These are phyloP conservation scores for Kwoniella dendrophila DNA, from an alignment of 768 basidiomycete genomes.

Conservation along the genomic window DNA sequence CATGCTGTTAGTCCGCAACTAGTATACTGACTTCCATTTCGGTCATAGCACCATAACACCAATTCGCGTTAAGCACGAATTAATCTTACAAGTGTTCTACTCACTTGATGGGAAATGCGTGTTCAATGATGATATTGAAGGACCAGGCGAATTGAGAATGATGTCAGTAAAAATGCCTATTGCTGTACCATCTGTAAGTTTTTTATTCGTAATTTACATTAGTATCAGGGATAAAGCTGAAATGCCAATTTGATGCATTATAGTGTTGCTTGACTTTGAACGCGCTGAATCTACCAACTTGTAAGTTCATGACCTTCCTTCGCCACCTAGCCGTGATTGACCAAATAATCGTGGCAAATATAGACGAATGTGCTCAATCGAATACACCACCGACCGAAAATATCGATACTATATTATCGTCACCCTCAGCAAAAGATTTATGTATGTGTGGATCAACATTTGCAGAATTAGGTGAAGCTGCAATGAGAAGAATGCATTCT, in stretches of 20 bases:
- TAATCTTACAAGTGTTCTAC: constrained; percentile 49
- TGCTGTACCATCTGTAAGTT: constrained; percentile 49
- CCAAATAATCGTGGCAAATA: too few species aligned
- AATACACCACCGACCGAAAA: constrained; percentile 16
- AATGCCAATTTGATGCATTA: too few species aligned
- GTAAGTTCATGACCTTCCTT: constrained; percentile 30
- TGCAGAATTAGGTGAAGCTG: constrained; percentile 43
- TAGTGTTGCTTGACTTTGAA: constrained; percentile 32
- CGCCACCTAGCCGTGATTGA: too few species aligned
- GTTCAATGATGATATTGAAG: constrained; percentile 34
- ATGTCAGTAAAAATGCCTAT: constrained; percentile 44
- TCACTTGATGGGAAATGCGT: constrained; percentile 44
- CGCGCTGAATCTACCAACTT: constrained; percentile 36
- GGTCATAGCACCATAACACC: constrained; percentile 50
- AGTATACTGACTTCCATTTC: too few species aligned
- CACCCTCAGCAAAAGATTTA: constrained; percentile 25
- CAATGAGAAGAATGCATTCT: constrained; percentile 37
- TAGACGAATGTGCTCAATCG: background rate
- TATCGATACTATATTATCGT: constrained; percentile 36
- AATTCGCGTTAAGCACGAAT: constrained; percentile 48
- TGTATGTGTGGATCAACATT: constrained; percentile 46
- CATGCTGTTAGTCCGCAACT: background rate
- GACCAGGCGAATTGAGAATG: constrained; percentile 53
- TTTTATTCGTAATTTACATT: too few species aligned
- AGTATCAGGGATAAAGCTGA: too few species aligned